These are phyloP conservation scores for Corinectria fuckeliana DNA, from an alignment of 2,329 filamentous ascomycete genomes.

Conservation along the genomic window DNA sequence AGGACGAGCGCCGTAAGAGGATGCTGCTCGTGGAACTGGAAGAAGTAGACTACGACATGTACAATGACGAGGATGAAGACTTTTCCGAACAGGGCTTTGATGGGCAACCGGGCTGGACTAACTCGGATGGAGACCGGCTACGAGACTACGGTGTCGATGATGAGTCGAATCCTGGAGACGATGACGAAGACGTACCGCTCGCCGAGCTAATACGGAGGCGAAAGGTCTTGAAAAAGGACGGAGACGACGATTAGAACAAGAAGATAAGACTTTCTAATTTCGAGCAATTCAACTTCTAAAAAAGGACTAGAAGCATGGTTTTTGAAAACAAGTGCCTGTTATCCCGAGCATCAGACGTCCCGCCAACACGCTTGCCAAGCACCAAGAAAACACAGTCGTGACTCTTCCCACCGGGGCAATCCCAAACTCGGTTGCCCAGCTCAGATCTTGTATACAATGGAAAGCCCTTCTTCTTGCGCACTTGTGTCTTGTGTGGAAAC, in stretches of 20 bases:
- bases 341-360: constrained; percentile 31
- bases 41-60: constrained; percentile 59
- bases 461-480: constrained; percentile 27
- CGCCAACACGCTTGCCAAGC: constrained; percentile 24
- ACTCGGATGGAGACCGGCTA: constrained; percentile 76
- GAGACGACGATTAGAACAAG: constrained; percentile 38
- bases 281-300: constrained; percentile 26
- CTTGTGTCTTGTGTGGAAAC: constrained; percentile 18
- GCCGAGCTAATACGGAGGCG: constrained; percentile 69
- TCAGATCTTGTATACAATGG: constrained; percentile 37
- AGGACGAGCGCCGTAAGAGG: constrained; percentile 51
- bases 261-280: constrained; percentile 29
- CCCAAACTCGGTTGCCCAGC: constrained; percentile 36
- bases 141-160: constrained; percentile 83
- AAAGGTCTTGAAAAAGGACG: constrained; percentile 46
- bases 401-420: constrained; percentile 26
- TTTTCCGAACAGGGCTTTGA: constrained; percentile 46
- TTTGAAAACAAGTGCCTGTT: constrained; percentile 17
- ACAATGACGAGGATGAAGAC: constrained; percentile 65
- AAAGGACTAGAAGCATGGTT: constrained; percentile 1
- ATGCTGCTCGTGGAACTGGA: constrained; percentile 58
- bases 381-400: constrained; percentile 33
- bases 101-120: constrained; percentile 67
- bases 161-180: constrained; percentile 50
- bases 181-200: constrained; percentile 70